Conservation (phyloP, 2,329 filamentous ascomycete genomes). For the Ophiosphaerella narmari region DNA sequence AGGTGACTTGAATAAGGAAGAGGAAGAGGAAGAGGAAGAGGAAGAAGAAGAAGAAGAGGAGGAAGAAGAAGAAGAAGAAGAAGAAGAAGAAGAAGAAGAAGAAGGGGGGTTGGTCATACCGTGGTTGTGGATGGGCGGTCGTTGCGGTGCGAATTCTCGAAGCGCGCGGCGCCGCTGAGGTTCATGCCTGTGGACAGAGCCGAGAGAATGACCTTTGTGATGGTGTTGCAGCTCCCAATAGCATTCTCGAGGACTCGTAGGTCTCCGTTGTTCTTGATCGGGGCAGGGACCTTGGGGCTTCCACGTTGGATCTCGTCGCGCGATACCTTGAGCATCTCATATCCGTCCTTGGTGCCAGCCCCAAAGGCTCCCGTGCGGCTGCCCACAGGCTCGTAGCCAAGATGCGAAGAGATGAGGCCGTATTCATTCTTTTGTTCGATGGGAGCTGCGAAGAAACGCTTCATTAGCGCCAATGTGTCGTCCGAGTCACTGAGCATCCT, state of each 20-base stretch:
- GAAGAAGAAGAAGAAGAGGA: no score
- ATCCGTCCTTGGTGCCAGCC: constrained; percentile 34
- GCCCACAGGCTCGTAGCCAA: constrained; percentile 50
- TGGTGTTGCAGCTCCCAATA: constrained; percentile 36
- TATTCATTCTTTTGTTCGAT: constrained; percentile 62
- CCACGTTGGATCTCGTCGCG: constrained; percentile 40
- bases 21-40: neutral
- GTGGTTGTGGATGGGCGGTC: constrained; percentile 39
- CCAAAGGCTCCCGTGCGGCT: constrained; percentile 36
- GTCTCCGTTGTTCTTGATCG: constrained; percentile 37
- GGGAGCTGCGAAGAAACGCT: constrained; percentile 60
- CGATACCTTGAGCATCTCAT: constrained; percentile 42
- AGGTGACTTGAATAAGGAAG: neutral
- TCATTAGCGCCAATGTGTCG: constrained; percentile 59
- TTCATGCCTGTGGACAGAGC: constrained; percentile 45
- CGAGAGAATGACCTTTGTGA: constrained; percentile 52
- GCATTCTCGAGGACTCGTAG: constrained; percentile 31
- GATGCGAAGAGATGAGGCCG: constrained; percentile 59
- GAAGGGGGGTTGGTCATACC: constrained; percentile 10
- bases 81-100: no score
- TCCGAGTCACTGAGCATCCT: constrained; percentile 59
- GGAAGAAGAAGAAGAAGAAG: neutral
- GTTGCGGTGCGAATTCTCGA: constrained; percentile 39
- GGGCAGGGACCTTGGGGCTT: constrained; percentile 24
- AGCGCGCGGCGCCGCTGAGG: constrained; percentile 31